Evolutionary conservation across 805 yeast genomes (phyloP).

Genomic region (Torulaspora microellipsoides): DNA sequence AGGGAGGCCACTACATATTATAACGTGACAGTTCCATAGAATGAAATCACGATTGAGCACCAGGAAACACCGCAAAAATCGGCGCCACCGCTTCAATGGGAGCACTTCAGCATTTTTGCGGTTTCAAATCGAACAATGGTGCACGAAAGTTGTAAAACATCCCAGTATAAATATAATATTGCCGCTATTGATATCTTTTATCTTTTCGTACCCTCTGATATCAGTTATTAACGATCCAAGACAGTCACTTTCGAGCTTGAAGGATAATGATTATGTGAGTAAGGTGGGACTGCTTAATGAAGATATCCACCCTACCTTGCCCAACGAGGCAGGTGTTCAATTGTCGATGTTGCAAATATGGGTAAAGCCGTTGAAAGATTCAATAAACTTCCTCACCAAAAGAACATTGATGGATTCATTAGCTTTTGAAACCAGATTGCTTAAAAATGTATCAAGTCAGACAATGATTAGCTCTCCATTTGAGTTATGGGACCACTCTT

Average conservation of each 20-base stretch:
- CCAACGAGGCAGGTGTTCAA: slow-evolving; percentile 8
- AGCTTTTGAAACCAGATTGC: slow-evolving; percentile 33
- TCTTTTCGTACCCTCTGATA: slow-evolving; percentile 47
- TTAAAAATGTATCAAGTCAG: slow-evolving; percentile 18
- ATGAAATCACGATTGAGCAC: too few species aligned
- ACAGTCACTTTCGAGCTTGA: slow-evolving; percentile 30
- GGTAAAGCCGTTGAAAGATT: slow-evolving; percentile 16
- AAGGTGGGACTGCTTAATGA: slow-evolving; percentile 16
- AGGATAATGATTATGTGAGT: slow-evolving; percentile 23
- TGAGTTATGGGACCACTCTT: slow-evolving; percentile 40
- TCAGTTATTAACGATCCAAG: slow-evolving; percentile 2
- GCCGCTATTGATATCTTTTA: slow-evolving; percentile 45
- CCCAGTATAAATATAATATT: slow-evolving; percentile 37
- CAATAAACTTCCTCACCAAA: slow-evolving; percentile 33
- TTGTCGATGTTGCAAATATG: slow-evolving; percentile 24
- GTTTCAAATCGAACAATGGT: slow-evolving; percentile 4
- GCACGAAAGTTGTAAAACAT: slow-evolving; percentile 5
- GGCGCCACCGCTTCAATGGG: too few species aligned
- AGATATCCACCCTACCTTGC: slow-evolving; percentile 2
- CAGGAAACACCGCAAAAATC: too few species aligned
- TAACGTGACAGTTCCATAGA: too few species aligned
- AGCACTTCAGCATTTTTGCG: too few species aligned
- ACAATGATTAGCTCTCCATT: slow-evolving; percentile 39
- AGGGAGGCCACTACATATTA: too few species aligned
- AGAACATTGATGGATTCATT: slow-evolving; percentile 35